phyloP scores from a whole-genome alignment of 176 grass and related monocot species.

The Neostapfia colusana region DNA sequence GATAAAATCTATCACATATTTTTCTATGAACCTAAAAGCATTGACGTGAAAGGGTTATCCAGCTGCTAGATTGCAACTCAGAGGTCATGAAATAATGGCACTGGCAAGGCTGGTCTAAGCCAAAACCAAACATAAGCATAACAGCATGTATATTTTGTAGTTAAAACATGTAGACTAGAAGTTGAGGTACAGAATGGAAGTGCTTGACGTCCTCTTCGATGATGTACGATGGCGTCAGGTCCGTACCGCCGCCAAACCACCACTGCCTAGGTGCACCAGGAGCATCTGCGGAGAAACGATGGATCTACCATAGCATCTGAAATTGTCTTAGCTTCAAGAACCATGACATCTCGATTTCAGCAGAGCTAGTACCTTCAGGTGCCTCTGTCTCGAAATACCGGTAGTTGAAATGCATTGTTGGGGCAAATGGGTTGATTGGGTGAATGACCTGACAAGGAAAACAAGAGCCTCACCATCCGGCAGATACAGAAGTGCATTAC shows the following conservation, averaged over 20 bases:
- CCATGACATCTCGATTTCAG: not conserved
- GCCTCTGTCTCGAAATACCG: conserved; percentile 92
- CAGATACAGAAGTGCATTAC: not conserved
- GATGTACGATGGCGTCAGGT: conserved; percentile 91
- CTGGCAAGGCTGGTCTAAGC: not conserved
- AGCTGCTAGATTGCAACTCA: not conserved
- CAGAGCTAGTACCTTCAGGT: conserved; percentile 54
- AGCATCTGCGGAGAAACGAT: conserved; percentile 51
- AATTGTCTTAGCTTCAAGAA: not conserved
- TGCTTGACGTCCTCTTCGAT: conserved; percentile 98
- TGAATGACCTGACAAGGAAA: conserved; percentile 70
- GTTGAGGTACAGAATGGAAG: conserved; percentile 68
- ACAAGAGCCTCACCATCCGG: not conserved
- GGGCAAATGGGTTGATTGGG: conserved; percentile 83
- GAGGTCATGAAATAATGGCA: not conserved
- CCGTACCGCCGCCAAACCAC: conserved; percentile 99
- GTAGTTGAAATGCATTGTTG: conserved; percentile 97
- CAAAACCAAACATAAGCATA: not conserved
- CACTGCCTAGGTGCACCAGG: conserved; percentile 88
- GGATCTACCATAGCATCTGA: not conserved
- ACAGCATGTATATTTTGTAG: not conserved
- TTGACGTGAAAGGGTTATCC: conserved; percentile 4
- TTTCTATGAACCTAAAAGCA: conserved; percentile 79
- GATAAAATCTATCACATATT: conserved; percentile 84
- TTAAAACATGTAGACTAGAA: not conserved